Evolutionary conservation across 2,329 filamentous ascomycete genomes (phyloP).

Genomic region (Xylaria sp.): DNA sequence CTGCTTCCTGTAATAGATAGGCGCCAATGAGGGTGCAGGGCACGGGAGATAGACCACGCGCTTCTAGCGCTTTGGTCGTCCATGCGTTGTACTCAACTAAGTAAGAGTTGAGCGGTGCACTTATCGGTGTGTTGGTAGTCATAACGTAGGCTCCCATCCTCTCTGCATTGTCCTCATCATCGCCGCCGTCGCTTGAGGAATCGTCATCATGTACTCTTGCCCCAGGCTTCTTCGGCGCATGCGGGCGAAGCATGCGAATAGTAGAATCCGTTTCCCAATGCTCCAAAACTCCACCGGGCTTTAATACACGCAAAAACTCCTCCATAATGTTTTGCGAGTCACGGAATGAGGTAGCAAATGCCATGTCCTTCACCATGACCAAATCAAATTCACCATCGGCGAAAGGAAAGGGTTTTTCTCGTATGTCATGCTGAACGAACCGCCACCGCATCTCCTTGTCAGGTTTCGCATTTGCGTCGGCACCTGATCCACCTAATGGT

Average conservation of each 20-base stretch:
- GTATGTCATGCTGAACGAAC: constrained; percentile 89
- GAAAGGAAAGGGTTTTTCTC: constrained; percentile 80
- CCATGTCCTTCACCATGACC: constrained; percentile 87
- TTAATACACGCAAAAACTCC: constrained; percentile 81
- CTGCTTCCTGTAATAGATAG: constrained; percentile 83
- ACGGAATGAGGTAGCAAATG: constrained; percentile 70
- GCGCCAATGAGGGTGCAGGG: constrained; percentile 83
- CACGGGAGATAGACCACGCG: constrained; percentile 74
- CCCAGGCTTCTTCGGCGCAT: constrained; percentile 62
- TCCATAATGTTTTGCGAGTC: constrained; percentile 69
- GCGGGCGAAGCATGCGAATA: constrained; percentile 83
- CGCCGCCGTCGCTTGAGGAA: constrained; percentile 53
- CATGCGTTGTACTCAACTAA: constrained; percentile 86
- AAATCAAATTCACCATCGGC: constrained; percentile 84
- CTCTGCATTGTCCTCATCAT: constrained; percentile 72
- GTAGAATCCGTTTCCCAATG: constrained; percentile 91
- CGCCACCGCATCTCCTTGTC: constrained; percentile 85
- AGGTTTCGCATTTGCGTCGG: constrained; percentile 60
- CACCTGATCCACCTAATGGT: constrained; percentile 66
- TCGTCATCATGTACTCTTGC: constrained; percentile 46
- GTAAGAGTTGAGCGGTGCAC: constrained; percentile 82
- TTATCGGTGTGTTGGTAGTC: constrained; percentile 83
- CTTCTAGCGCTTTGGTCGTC: constrained; percentile 80
- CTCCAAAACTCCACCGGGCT: constrained; percentile 82
- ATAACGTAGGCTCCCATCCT: constrained; percentile 84